A percentile compares a stretch with the other conserved stretches of the same genome.
Evolutionary conservation across 75 land plant genomes (phyloP).

Genomic region (Cryptomeria japonica): DNA sequence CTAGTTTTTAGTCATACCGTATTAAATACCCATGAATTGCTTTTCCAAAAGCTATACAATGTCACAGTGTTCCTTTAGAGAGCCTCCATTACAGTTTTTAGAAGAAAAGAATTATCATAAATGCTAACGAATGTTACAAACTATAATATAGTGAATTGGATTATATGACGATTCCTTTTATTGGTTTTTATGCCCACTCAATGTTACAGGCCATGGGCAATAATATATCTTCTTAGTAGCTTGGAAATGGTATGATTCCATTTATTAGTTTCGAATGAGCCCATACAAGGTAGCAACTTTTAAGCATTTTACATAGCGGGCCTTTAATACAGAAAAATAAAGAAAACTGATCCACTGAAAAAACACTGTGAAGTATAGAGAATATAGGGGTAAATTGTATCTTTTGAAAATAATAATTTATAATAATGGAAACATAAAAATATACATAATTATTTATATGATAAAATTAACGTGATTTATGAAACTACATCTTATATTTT

Average conservation of each 20-base stretch:
- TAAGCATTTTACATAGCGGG: too few species aligned
- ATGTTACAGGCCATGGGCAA: neutral
- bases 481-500: too few species aligned
- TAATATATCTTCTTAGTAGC: neutral
- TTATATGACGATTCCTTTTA: neutral
- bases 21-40: neutral
- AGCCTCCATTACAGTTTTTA: neutral
- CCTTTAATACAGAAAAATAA: too few species aligned
- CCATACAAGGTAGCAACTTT: neutral
- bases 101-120: neutral
- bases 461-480: too few species aligned
- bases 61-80: neutral
- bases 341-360: too few species aligned
- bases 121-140: neutral
- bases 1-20: neutral
- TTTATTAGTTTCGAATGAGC: neutral
- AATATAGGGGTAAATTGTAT: too few species aligned
- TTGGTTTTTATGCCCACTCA: neutral
- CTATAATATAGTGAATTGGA: neutral
- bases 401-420: too few species aligned
- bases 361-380: too few species aligned
- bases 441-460: too few species aligned
- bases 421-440: too few species aligned
- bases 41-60: neutral
- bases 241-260: neutral